phyloP scores from a whole-genome alignment of 495 filamentous ascomycete genomes.

The Pseudoneurospora amorphoporcata region DNA sequence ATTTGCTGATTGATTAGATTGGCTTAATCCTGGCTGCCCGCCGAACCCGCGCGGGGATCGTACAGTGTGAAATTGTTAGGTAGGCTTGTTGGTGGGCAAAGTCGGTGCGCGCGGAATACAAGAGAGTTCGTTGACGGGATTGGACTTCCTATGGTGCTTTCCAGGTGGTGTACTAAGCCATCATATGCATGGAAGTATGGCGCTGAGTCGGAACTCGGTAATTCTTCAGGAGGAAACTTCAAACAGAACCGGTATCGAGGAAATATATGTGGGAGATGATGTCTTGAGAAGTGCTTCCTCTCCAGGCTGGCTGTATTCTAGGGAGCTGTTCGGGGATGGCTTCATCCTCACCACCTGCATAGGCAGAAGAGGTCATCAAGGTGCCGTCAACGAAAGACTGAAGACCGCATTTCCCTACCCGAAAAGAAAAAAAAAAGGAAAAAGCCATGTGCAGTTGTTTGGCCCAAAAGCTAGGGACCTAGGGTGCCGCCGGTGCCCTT shows the following conservation, averaged over 20 bases:
- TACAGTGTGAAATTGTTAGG: background rate
- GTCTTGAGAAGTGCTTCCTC: background rate
- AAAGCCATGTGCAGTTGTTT: background rate
- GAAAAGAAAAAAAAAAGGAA: background rate
- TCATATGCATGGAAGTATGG: background rate
- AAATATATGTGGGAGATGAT: background rate
- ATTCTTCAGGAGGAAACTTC: background rate
- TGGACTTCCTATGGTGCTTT: background rate
- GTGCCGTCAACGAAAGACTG: background rate
- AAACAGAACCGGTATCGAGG: background rate
- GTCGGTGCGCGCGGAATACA: background rate
- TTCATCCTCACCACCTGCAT: background rate
- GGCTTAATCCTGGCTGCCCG: background rate
- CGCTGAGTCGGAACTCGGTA: background rate
- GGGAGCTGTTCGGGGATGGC: background rate
- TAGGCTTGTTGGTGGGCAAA: background rate
- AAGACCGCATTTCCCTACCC: background rate
- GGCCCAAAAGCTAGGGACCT: background rate
- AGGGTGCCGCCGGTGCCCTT: background rate
- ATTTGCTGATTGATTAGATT: slow-evolving; percentile 18
- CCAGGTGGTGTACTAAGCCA: background rate
- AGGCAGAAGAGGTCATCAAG: background rate
- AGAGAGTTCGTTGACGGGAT: too few species aligned
- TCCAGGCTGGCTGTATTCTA: background rate
- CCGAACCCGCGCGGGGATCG: background rate